Conservation (phyloP, 495 filamentous ascomycete species). For the Evernia prunastri region DNA sequence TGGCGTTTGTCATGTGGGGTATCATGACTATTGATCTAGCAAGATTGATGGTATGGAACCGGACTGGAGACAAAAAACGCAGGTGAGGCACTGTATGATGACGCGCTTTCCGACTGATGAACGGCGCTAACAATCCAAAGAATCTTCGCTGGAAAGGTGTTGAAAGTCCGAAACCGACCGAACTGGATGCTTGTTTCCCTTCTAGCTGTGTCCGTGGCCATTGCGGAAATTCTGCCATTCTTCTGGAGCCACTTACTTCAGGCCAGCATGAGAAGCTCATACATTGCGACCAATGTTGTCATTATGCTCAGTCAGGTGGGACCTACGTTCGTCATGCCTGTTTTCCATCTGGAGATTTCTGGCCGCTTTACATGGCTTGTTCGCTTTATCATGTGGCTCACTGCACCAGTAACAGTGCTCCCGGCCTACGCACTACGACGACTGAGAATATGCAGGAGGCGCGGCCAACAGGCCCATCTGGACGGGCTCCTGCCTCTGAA, state of each 20-base stretch:
- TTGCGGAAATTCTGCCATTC: neutral
- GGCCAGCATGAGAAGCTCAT: neutral
- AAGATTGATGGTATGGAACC: neutral
- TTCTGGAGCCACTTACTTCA: neutral
- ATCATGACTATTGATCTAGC: conserved; percentile 1
- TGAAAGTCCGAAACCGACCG: conserved; percentile 10
- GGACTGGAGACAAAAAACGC: neutral
- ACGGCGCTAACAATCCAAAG: neutral
- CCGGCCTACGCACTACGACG: conserved; percentile 2
- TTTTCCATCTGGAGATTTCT: conserved; percentile 2
- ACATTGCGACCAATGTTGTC: neutral
- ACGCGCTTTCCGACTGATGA: neutral
- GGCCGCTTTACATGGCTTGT: conserved; percentile 8
- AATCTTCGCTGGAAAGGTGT: neutral
- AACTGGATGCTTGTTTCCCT: conserved; percentile 6
- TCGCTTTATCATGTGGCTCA: neutral
- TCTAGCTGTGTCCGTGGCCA: conserved; percentile 3
- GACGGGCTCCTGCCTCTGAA: neutral
- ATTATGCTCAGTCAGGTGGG: neutral
- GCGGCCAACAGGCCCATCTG: neutral
- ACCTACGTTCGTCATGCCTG: conserved; percentile 6
- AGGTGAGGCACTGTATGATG: neutral
- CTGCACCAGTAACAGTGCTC: conserved; percentile 1
- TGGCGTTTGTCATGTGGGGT: neutral
- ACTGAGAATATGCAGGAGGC: neutral